Evolutionary conservation across 352 stramenopile genomes (phyloP).

Genomic region (Phytophthora pseudosyringae): DNA sequence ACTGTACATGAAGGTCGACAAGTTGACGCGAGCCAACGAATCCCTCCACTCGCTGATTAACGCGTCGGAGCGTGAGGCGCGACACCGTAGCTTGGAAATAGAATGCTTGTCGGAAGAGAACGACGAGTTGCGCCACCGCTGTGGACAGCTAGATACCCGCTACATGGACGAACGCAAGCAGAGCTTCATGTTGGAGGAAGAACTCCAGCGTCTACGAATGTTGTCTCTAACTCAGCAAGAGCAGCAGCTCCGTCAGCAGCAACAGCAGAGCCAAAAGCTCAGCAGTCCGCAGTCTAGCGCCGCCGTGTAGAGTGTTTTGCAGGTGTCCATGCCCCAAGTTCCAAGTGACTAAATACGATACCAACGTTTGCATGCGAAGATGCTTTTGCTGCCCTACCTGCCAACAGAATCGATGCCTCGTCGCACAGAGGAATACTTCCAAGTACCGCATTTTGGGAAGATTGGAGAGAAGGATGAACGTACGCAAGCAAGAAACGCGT

Average conservation of each 20-base stretch:
- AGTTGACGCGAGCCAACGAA: constrained; percentile 64
- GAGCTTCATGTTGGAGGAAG: constrained; percentile 65
- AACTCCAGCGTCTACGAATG: constrained; percentile 65
- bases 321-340: constrained; percentile 10
- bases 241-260: constrained; percentile 39
- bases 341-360: constrained; percentile 24
- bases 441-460: not conserved
- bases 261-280: constrained; percentile 22
- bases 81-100: constrained; percentile 69
- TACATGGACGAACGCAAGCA: constrained; percentile 78
- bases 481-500: not conserved
- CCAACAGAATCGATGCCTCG: constrained; percentile 2
- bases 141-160: constrained; percentile 60
- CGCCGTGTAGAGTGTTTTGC: constrained; percentile 13
- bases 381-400: not conserved
- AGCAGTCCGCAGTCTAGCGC: constrained; percentile 11
- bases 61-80: constrained; percentile 64
- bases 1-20: constrained; percentile 64
- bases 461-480: constrained; percentile 1
- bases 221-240: constrained; percentile 52
- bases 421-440: constrained; percentile 3
- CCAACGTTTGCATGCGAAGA: constrained; percentile 5
- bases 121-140: constrained; percentile 71
- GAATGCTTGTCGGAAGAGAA: constrained; percentile 84
- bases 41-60: constrained; percentile 68